A percentile compares a stretch with the other conserved stretches of the same genome.
phyloP scores from a whole-genome alignment of 768 basidiomycete genomes.

The Mycena vulgaris region DNA sequence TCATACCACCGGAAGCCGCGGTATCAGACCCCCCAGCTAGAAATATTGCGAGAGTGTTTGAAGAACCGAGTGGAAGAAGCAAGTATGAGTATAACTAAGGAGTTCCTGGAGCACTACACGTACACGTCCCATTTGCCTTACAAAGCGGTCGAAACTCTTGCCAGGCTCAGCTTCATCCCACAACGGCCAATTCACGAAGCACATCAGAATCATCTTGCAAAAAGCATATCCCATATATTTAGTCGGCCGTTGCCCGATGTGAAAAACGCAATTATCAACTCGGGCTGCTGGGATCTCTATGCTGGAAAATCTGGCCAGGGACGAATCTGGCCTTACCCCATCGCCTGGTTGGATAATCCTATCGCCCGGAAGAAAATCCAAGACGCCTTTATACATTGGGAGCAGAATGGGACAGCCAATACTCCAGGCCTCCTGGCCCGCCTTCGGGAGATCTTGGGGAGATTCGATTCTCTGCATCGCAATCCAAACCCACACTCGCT shows the following conservation, averaged over 20 bases:
- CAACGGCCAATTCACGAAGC: background rate
- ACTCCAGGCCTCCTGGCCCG: background rate
- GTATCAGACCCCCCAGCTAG: background rate
- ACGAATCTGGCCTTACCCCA: too few relatives aligned
- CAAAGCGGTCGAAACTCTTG: slow-evolving; percentile 3
- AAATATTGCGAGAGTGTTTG: background rate
- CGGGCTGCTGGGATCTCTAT: background rate
- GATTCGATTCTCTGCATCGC: background rate
- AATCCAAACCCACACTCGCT: too few relatives aligned
- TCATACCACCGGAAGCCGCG: too few relatives aligned
- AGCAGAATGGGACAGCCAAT: too few relatives aligned
- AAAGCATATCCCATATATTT: background rate
- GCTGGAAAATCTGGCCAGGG: too few relatives aligned
- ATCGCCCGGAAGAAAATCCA: background rate
- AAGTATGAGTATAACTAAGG: background rate
- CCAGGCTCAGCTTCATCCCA: background rate
- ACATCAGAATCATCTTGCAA: background rate
- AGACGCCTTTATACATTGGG: background rate
- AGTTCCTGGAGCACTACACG: slow-evolving; percentile 5
- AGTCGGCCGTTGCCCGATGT: background rate
- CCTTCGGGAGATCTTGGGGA: background rate
- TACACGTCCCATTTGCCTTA: background rate
- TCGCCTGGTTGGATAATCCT: background rate
- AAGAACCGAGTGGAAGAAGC: background rate
- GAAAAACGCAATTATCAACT: background rate